These are phyloP conservation scores for Musa acuminata DNA, from an alignment of 176 grass and related monocot species.

Conservation along the genomic window DNA sequence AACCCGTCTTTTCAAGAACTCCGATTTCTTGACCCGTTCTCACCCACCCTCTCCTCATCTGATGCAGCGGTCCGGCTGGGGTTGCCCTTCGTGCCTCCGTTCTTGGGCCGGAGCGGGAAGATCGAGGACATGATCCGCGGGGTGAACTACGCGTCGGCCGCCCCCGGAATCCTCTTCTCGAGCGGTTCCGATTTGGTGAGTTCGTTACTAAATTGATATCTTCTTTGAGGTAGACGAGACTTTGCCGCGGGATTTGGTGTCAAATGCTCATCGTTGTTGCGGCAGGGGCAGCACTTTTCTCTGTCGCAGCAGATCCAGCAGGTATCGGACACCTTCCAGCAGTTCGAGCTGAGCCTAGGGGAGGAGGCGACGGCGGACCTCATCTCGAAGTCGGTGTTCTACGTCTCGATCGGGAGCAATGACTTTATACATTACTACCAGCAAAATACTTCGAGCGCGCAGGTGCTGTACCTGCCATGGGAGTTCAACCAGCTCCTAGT, in stretches of 20 bases:
- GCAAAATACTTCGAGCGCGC: conserved; percentile 44
- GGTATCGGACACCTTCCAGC: conserved; percentile 52
- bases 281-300: conserved; percentile 61
- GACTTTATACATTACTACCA: conserved; percentile 82
- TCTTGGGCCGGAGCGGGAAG: conserved; percentile 42
- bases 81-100: conserved; percentile 59
- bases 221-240: neutral
- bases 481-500: conserved; percentile 72
- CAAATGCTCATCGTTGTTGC: neutral
- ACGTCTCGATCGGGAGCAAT: conserved; percentile 64
- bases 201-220: neutral
- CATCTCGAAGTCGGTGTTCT: conserved; percentile 55
- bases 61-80: conserved; percentile 46
- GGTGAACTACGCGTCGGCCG: conserved; percentile 39
- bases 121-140: conserved; percentile 33
- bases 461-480: conserved; percentile 58
- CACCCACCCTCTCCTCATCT: neutral
- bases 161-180: conserved; percentile 47
- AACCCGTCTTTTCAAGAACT: neutral
- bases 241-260: neutral
- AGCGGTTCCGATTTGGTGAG: conserved; percentile 67
- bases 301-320: conserved; percentile 68
- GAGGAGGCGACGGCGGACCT: conserved; percentile 39
- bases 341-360: conserved; percentile 50
- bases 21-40: neutral